These are phyloP conservation scores for Thoreauomyces humboldtii DNA, from an alignment of 192 early-diverging fungal species.

Conservation along the genomic window DNA sequence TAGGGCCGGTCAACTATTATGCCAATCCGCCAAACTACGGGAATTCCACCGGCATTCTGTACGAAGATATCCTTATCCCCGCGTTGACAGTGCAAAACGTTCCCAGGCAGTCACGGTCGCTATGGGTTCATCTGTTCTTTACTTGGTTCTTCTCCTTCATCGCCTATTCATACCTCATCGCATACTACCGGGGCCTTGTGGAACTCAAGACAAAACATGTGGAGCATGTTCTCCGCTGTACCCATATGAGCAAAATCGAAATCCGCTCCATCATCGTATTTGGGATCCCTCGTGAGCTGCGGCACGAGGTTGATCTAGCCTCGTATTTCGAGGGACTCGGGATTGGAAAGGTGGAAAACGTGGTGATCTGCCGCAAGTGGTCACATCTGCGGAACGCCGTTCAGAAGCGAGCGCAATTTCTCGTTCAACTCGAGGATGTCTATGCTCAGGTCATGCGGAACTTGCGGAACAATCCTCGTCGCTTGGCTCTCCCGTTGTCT, in stretches of 20 bases:
- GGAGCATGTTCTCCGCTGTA: conserved; percentile 41
- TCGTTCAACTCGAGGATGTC: conserved; percentile 43
- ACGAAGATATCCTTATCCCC: conserved; percentile 20
- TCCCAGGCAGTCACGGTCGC: conserved; percentile 32
- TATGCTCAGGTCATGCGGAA: conserved; percentile 30
- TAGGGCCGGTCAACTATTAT: conserved; percentile 54
- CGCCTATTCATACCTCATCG: conserved; percentile 43
- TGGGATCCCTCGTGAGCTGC: conserved; percentile 49
- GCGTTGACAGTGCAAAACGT: conserved; percentile 51
- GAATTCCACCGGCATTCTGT: conserved; percentile 30
- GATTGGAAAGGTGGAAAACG: conserved; percentile 53
- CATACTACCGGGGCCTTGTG: conserved; percentile 47
- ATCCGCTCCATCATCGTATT: conserved; percentile 50
- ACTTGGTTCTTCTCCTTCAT: conserved; percentile 53
- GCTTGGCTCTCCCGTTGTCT: neutral
- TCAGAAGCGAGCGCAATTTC: conserved; percentile 38
- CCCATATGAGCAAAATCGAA: conserved; percentile 50
- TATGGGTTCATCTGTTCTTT: conserved; percentile 48
- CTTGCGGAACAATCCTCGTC: neutral
- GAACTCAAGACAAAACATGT: conserved; percentile 44
- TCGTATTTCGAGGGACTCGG: conserved; percentile 48
- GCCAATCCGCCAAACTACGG: conserved; percentile 34
- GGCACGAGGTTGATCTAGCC: conserved; percentile 51
- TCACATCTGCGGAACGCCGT: conserved; percentile 46
- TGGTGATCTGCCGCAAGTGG: conserved; percentile 56